Evolutionary conservation across 1,139 yeast genomes (phyloP).

Genomic region (Hyphopichia pseudoburtonii): DNA sequence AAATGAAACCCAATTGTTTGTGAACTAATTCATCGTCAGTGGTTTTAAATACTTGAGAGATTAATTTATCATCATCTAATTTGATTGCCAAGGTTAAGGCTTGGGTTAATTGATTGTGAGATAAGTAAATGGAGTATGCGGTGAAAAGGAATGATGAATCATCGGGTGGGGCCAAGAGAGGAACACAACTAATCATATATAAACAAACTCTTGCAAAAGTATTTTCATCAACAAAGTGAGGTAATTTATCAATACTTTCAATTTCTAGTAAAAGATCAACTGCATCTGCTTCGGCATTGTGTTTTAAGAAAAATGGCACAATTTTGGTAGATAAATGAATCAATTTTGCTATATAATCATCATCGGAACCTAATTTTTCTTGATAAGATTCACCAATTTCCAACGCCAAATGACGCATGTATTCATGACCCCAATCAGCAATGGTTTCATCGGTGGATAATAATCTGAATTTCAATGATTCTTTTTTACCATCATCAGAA

Average conservation of each 20-base stretch:
- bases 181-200: constrained; percentile 94
- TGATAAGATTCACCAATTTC: constrained; percentile 90
- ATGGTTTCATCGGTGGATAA: constrained; percentile 58
- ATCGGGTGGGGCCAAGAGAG: constrained; percentile 93
- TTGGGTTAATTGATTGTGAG: constrained; percentile 80
- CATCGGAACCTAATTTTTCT: constrained; percentile 60
- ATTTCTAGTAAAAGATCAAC: constrained; percentile 89
- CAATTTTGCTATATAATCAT: constrained; percentile 44
- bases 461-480: constrained; percentile 79
- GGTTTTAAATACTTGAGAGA: constrained; percentile 73
- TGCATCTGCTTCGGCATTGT: constrained; percentile 98
- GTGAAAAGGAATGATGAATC: constrained; percentile 84
- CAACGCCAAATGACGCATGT: constrained; percentile 90
- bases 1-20: constrained; percentile 86
- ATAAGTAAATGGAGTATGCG: constrained; percentile 83
- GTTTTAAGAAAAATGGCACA: constrained; percentile 87
- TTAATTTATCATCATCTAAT: constrained; percentile 77
- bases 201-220: constrained; percentile 88
- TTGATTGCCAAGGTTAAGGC: constrained; percentile 89
- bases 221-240: constrained; percentile 80
- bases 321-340: constrained; percentile 70
- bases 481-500: constrained; percentile 79
- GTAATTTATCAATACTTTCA: constrained; percentile 80
- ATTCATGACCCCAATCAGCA: constrained; percentile 97
- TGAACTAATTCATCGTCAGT: constrained; percentile 73